Base-by-base conservation (phyloP, 768 basidiomycete genomes). In the Termitomyces sp. region DNA sequence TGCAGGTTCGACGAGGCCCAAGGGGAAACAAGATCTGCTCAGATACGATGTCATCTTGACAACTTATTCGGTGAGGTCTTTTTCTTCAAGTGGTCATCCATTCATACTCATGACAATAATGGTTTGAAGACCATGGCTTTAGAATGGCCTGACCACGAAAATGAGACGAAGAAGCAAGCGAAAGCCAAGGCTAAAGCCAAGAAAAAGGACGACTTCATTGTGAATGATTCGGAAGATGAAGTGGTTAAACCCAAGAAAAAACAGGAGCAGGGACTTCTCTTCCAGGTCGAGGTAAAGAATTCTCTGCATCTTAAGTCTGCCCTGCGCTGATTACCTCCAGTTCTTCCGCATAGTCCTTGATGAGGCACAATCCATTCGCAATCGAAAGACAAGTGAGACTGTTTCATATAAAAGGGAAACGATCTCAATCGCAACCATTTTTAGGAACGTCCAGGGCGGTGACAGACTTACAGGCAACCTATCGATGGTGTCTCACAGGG, bases 401-500 rank as follows among this genome's bases (percentile, higher is more conserved):
- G 38, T 25, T 27, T 18, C 39, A n/a, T 9, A 29, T 29, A 29
- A 9, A 38, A 11, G 16, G 41, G n/a, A 10, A 47, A 15, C 20
- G 29, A 13, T 36, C 51, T 35, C 13, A 39, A 32, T 22, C 5
- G n/a, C n/a, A 20, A 18, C 36, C 11, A 13, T 38, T 15, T 32
- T n/a, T 39, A 83, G 81, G 81, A 38, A 72, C 71, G 39, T 83
- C 83, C 16, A 74, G 80, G 16, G 79, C 82, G 2, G 79, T 84
- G 13, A 77, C 77, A 10, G 76, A 81, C 12, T 68, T 91, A 15
- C 67, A 74, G 11, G 59, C 81, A 0, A 73, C 62, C 16, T 78
- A 83, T 63, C 76, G 86, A 36, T 91, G 89, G 89, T 80, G 79
- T 58, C 69, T 89, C 9, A 88, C 85, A 23, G 85, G 83, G 77